Conservation (phyloP, 805 yeast genomes). For the Trichomonascus vanleenenianus region DNA sequence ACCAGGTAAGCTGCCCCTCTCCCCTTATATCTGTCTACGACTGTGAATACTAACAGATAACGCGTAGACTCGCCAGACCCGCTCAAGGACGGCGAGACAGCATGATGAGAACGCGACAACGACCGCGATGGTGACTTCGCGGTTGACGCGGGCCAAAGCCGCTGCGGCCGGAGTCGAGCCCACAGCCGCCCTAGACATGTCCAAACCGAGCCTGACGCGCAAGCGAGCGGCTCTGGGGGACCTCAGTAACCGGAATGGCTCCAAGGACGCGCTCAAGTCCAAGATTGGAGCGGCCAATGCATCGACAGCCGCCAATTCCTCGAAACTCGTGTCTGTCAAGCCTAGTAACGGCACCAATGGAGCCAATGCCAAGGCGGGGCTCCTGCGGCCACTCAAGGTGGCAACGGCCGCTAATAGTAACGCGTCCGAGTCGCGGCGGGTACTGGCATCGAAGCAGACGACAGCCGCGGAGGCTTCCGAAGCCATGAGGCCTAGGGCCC, state of each 20-base stretch:
- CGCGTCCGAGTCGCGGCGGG: background rate
- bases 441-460: background rate
- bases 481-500: too few relatives aligned
- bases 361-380: background rate
- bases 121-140: conserved; percentile 3
- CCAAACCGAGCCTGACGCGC: conserved; percentile 11
- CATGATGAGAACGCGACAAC: conserved; percentile 8
- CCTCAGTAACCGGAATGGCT: conserved; percentile 23
- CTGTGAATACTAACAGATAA: too few relatives aligned
- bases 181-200: background rate
- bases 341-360: background rate
- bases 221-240: conserved; percentile 31
- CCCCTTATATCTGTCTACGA: too few relatives aligned
- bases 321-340: background rate
- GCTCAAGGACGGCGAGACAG: conserved; percentile 8
- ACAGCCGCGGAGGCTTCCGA: too few relatives aligned
- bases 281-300: background rate
- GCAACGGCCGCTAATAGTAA: background rate
- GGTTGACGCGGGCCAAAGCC: conserved; percentile 14
- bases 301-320: conserved; percentile 1
- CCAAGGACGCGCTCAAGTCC: conserved; percentile 10
- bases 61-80: conserved; percentile 6
- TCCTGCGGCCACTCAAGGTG: background rate
- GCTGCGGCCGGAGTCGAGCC: conserved; percentile 8
- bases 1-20: too few relatives aligned